phyloP scores from a whole-genome alignment of 306 rosid genomes.

The Castanopsis chinensis region DNA sequence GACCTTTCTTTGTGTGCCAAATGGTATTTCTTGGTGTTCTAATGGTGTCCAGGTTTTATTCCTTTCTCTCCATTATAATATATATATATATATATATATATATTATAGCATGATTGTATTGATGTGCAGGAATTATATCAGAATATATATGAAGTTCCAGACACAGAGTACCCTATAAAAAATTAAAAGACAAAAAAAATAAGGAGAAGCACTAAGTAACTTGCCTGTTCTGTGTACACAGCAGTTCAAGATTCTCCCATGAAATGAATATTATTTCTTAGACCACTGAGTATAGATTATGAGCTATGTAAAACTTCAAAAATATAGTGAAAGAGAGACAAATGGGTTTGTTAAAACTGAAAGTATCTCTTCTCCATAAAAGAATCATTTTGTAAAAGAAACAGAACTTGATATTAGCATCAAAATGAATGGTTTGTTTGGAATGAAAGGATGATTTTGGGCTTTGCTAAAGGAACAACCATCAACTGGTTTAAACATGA shows the following conservation, averaged over 20 bases:
- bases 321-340: background rate
- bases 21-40: too few relatives aligned
- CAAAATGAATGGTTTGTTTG: too few relatives aligned
- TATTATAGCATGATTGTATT: too few relatives aligned
- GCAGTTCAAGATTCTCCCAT: background rate
- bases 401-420: background rate
- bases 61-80: too few relatives aligned
- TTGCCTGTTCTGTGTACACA: background rate
- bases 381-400: background rate
- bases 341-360: background rate
- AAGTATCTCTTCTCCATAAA: conserved; percentile 4
- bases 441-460: too few relatives aligned
- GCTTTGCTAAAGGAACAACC: too few relatives aligned
- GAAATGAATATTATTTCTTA: background rate
- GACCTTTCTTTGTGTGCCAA: too few relatives aligned
- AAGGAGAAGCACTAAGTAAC: background rate
- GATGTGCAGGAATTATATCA: too few relatives aligned
- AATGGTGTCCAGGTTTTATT: too few relatives aligned
- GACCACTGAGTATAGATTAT: background rate
- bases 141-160: background rate
- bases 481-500: too few relatives aligned
- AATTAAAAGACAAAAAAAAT: background rate
- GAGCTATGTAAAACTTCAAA: background rate
- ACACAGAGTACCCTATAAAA: background rate
- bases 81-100: too few relatives aligned